Percentiles rank a stretch among this genome's conserved stretches.
These are phyloP conservation scores for Physcomitrium patens DNA, from an alignment of 225 moss, liverwort and hornwort genomes.

Conservation along the genomic window DNA sequence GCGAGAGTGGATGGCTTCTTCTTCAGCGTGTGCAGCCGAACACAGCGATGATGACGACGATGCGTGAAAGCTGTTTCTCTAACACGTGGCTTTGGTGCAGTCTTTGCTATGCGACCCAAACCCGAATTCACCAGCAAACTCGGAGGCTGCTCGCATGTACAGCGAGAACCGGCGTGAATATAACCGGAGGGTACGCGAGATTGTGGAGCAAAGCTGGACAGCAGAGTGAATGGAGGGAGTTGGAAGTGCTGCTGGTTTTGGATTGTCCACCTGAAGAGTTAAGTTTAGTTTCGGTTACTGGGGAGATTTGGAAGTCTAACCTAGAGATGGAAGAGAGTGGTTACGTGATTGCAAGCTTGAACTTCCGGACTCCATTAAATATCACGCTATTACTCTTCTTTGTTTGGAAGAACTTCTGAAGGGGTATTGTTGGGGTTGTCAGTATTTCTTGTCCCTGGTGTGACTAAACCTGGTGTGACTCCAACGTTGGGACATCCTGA, in stretches of 20 bases:
- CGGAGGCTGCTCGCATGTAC: conserved; percentile 80
- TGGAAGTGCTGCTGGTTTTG: conserved; percentile 27
- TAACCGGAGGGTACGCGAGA: conserved; percentile 77
- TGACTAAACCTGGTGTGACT: conserved; percentile 29
- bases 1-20: not conserved
- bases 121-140: conserved; percentile 77
- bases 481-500: conserved; percentile 28
- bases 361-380: conserved; percentile 51
- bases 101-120: conserved; percentile 80
- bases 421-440: conserved; percentile 39
- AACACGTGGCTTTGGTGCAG: conserved; percentile 40
- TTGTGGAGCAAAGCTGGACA: conserved; percentile 80
- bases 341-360: conserved; percentile 36
- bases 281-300: conserved; percentile 22
- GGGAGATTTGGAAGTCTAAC: conserved; percentile 33
- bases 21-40: not conserved
- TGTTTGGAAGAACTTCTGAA: conserved; percentile 38
- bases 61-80: not conserved
- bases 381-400: conserved; percentile 43
- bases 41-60: not conserved
- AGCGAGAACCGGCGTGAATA: conserved; percentile 80
- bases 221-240: conserved; percentile 66
- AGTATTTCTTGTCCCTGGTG: conserved; percentile 35
- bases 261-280: conserved; percentile 39
- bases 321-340: conserved; percentile 34